Base-by-base conservation (phyloP, 352 stramenopile genomes). In the Phytophthora sojae region DNA sequence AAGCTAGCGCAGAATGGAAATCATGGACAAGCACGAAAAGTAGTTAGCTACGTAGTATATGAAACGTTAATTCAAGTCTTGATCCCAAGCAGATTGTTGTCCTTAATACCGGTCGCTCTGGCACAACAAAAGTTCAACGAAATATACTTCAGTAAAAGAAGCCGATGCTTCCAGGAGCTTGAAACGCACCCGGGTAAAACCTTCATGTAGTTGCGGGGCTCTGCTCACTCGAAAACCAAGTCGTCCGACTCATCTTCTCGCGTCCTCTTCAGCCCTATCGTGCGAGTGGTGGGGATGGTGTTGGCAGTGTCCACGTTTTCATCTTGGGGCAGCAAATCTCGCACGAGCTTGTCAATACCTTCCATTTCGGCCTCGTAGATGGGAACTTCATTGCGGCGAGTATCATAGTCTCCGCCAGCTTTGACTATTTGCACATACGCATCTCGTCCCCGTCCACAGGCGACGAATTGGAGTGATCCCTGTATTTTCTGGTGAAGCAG, bases 331-430 rank as follows among this genome's bases (percentile, higher is more conserved):
- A 26, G 21, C 45, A 57, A 21, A 3, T 53, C 23, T 23, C 15
- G 25, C 12, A 35, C 6, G 12, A 59, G 26, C 17, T 59, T 50
- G 2, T n/a, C 32, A 7, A 69, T 53, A 15, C 39, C 53, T 25
- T 49, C 44, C 1, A 45, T 21, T 56, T 69, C 61, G 7, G 30
- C 45, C 23, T 35, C 37, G 53, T 58, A 69, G 0, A 7, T 44
- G 4, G 19, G 15, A 35, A 69, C n/a, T 39, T 57, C 21, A 15
- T 58, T 57, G 23, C 21, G 55, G 6, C 42, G 30, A 19, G 19
- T 19, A 4, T 61, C 62, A 51, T 57, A 69, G 4, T 55, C 54
- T 14, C 53, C 61, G 15, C 61, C 53, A 50, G 29, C 55, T 63
- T 57, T 49, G 12, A 21, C 6, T 23, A 49, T 49, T 21, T 63